These are phyloP conservation scores for Ceratocystis harringtonii DNA, from an alignment of 2,329 filamentous ascomycete species.

Conservation along the genomic window DNA sequence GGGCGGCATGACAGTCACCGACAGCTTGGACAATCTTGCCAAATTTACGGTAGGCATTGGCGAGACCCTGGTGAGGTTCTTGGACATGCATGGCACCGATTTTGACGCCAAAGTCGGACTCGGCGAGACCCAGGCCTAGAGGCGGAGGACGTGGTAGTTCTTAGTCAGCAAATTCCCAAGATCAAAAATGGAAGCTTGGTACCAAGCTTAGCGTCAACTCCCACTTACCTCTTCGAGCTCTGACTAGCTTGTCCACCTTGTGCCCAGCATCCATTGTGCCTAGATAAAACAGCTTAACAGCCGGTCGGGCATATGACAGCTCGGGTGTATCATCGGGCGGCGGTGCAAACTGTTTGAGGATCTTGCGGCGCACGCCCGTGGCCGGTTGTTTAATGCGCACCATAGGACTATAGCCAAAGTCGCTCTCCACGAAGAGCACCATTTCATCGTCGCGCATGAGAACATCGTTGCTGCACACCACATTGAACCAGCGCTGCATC, in stretches of 20 bases:
- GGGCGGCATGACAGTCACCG: conserved; percentile 88
- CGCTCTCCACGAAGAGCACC: conserved; percentile 95
- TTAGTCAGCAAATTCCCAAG: conserved; percentile 17
- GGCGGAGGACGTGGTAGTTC: conserved; percentile 17
- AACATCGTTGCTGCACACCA: conserved; percentile 79
- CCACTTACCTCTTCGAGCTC: conserved; percentile 65
- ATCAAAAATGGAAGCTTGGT: too few relatives aligned
- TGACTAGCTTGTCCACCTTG: conserved; percentile 89
- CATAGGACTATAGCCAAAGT: conserved; percentile 94
- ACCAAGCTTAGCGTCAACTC: not conserved
- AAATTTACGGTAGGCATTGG: conserved; percentile 84
- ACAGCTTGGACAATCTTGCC: conserved; percentile 86
- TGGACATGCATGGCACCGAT: conserved; percentile 74
- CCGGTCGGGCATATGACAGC: conserved; percentile 71
- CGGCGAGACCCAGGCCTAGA: conserved; percentile 75
- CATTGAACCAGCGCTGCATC: conserved; percentile 90
- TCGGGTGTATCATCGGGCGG: conserved; percentile 95
- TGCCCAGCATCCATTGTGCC: conserved; percentile 94
- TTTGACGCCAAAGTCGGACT: conserved; percentile 88
- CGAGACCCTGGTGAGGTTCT: conserved; percentile 76
- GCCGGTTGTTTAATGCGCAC: conserved; percentile 93
- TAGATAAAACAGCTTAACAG: conserved; percentile 91
- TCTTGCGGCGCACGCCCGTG: conserved; percentile 84
- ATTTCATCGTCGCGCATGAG: conserved; percentile 94
- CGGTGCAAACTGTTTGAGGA: conserved; percentile 95